Conservation (phyloP, 331 rosid species). For the Arachis monticola region DNA sequence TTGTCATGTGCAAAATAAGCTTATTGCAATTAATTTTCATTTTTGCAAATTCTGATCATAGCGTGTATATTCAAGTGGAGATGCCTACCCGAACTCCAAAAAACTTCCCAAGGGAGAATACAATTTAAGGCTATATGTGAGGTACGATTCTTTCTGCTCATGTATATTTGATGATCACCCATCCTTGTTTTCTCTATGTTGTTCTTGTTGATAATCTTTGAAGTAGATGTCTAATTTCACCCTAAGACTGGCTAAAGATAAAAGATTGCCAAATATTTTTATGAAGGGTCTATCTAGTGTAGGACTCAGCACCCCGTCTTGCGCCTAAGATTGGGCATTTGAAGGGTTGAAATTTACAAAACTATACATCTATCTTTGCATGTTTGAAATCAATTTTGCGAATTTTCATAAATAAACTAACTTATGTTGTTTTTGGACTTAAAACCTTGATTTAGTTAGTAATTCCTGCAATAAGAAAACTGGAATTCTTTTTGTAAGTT, state of each 20-base stretch:
- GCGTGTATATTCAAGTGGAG: constrained; percentile 87
- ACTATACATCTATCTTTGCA: background rate
- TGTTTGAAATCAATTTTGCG: constrained; percentile 11
- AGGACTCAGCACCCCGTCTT: no score
- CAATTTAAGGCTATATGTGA: constrained; percentile 74
- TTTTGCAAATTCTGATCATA: constrained; percentile 44
- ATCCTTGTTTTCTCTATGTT: constrained; percentile 30
- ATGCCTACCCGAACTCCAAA: constrained; percentile 68
- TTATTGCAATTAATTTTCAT: constrained; percentile 25
- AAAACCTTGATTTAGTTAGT: constrained; percentile 27
- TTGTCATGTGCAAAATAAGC: constrained; percentile 23
- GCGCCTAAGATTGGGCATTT: no score
- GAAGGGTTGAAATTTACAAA: no score
- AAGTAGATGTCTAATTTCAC: no score
- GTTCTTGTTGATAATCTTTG: background rate
- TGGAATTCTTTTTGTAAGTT: constrained; percentile 19
- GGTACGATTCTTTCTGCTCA: constrained; percentile 59
- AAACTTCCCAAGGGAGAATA: constrained; percentile 96
- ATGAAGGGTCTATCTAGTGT: no score
- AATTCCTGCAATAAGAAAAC: constrained; percentile 12
- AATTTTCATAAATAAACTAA: constrained; percentile 1
- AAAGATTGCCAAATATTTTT: no score
- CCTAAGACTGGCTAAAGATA: no score
- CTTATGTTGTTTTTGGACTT: constrained; percentile 31
- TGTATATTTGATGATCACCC: constrained; percentile 27